Evolutionary conservation across 73 alveolate genomes (phyloP).

Genomic region (Effrenium voratum): DNA sequence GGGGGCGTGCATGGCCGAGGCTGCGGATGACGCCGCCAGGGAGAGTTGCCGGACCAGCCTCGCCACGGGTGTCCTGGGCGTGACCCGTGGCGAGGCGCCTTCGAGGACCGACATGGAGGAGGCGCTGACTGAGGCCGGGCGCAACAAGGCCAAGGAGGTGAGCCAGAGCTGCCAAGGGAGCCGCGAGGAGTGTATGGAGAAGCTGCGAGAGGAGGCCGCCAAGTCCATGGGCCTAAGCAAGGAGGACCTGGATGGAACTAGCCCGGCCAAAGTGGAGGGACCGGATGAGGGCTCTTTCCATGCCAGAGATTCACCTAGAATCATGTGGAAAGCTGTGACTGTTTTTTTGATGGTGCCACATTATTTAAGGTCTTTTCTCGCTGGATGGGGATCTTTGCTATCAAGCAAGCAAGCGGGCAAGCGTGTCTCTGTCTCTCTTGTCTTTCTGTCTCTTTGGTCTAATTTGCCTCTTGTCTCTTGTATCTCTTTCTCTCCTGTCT

Average conservation of each 20-base stretch:
- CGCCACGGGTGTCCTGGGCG: neutral
- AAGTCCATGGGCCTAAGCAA: constrained; percentile 10
- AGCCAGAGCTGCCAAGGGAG: constrained; percentile 39
- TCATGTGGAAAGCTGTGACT: too few species aligned
- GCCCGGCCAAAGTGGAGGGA: neutral
- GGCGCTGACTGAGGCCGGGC: constrained; percentile 6
- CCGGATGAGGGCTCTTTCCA: neutral
- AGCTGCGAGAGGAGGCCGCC: neutral
- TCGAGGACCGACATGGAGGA: neutral
- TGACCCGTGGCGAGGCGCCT: neutral
- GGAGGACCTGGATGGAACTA: neutral
- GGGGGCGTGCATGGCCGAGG: neutral
- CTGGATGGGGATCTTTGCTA: too few species aligned
- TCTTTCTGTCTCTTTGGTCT: too few species aligned
- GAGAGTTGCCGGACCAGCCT: neutral
- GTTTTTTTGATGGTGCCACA: too few species aligned
- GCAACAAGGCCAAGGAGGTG: constrained; percentile 33
- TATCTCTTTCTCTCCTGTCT: too few species aligned
- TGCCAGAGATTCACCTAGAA: neutral
- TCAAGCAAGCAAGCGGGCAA: too few species aligned
- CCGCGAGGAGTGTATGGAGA: constrained; percentile 17
- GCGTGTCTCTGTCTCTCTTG: too few species aligned
- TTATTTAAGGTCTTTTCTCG: too few species aligned
- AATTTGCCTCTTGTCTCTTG: too few species aligned
- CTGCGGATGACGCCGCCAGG: neutral